These are phyloP conservation scores for Cochliopodium minus DNA, from an alignment of 208 protist genomes.

Conservation along the genomic window DNA sequence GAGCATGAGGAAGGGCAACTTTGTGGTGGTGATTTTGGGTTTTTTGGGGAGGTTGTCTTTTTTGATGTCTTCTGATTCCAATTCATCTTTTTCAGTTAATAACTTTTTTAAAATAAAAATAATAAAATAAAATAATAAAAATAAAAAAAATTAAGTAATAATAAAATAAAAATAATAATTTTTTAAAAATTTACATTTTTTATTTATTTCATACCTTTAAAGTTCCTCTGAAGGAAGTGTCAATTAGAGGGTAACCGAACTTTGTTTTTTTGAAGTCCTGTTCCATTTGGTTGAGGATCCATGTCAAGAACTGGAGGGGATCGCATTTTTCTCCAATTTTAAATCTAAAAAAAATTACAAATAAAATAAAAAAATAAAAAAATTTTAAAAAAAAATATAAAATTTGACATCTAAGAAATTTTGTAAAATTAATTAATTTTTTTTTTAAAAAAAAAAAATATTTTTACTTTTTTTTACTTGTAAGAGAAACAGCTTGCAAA, in stretches of 20 bases:
- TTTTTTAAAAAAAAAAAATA: too few species aligned
- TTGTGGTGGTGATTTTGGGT: too few species aligned
- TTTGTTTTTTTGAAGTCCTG: constrained; percentile 18
- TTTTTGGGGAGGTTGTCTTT: neutral
- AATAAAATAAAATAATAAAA: too few species aligned
- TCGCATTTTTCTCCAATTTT: constrained; percentile 19
- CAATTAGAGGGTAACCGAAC: neutral
- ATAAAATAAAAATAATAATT: neutral
- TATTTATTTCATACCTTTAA: constrained; percentile 6
- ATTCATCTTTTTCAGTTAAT: neutral
- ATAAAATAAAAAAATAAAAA: too few species aligned
- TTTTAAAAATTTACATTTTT: constrained; percentile 28
- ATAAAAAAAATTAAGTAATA: neutral
- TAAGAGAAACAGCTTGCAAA: constrained; percentile 23
- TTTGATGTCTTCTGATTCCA: neutral
- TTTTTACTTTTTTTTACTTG: neutral
- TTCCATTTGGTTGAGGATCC: constrained; percentile 45
- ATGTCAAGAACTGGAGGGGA: constrained; percentile 43
- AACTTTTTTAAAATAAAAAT: neutral
- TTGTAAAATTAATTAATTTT: too few species aligned
- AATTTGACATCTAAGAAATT: too few species aligned
- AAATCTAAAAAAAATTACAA: too few species aligned
- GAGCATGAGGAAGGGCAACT: constrained; percentile 27
- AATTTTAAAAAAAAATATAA: too few species aligned
- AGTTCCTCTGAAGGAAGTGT: neutral